Evolutionary conservation across 192 early-diverging fungal species (phyloP).

Genomic region (Umbelopsis sp.): DNA sequence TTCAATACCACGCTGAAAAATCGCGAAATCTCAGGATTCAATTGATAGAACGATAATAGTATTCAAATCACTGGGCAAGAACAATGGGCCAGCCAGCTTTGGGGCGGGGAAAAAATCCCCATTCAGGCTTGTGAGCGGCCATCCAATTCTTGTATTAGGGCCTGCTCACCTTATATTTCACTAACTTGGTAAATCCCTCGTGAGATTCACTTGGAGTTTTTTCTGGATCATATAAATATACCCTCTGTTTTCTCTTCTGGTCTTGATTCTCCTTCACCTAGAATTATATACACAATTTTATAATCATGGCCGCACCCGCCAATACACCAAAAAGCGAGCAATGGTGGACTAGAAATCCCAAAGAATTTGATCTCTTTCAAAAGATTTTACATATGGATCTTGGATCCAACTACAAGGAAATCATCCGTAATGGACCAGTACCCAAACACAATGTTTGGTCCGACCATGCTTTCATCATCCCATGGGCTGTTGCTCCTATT

Average conservation of each 20-base stretch:
- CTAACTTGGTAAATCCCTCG: not conserved
- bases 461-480: slow-evolving; percentile 1
- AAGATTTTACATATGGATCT: slow-evolving; percentile 12
- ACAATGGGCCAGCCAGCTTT: not conserved
- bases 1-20: not conserved
- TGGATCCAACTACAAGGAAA: slow-evolving; percentile 3
- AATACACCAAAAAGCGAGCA: slow-evolving; percentile 15
- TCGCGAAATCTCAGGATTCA: not conserved
- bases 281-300: not conserved
- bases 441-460: not conserved
- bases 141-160: not conserved
- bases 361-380: not conserved
- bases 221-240: not conserved
- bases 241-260: not conserved
- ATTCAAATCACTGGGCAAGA: not conserved
- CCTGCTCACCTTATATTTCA: not conserved
- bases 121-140: slow-evolving; percentile 2
- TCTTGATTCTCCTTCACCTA: not conserved
- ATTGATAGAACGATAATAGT: not conserved
- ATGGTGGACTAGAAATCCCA: slow-evolving; percentile 20
- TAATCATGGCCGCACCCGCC: slow-evolving; percentile 10
- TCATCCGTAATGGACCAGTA: not conserved
- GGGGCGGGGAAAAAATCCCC: not conserved
- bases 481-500: slow-evolving; percentile 15
- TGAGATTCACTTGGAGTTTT: not conserved